These are phyloP conservation scores for Theobroma cacao DNA, from an alignment of 345 rosid genomes.

Conservation along the genomic window DNA sequence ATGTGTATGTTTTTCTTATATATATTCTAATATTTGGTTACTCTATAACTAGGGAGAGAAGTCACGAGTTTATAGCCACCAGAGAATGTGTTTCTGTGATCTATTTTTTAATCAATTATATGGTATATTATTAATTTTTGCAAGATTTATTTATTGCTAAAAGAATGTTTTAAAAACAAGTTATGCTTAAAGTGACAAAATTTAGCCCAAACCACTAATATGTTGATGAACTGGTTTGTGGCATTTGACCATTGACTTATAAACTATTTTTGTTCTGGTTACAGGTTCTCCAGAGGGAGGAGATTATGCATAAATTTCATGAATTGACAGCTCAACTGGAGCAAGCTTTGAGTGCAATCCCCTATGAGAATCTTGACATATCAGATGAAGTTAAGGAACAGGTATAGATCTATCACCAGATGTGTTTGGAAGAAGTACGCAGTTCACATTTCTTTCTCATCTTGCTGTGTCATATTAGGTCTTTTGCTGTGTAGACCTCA, in stretches of 20 bases:
- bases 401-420: slow-evolving; percentile 35
- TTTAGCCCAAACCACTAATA: background rate
- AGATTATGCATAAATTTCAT: slow-evolving; percentile 57
- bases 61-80: background rate
- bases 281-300: slow-evolving; percentile 86
- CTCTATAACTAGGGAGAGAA: background rate
- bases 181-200: background rate
- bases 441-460: background rate
- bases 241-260: background rate
- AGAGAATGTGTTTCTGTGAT: background rate
- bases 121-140: background rate
- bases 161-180: background rate
- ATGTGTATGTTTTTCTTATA: background rate
- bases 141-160: background rate
- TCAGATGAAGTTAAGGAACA: slow-evolving; percentile 98
- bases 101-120: background rate
- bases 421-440: background rate
- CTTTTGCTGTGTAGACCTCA: background rate
- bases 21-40: background rate
- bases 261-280: background rate
- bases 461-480: background rate
- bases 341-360: slow-evolving; percentile 66
- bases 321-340: slow-evolving; percentile 68
- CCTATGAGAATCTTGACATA: slow-evolving; percentile 72
- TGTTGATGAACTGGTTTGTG: background rate